Conservation (phyloP, 805 yeast genomes). For the Candida hispaniensis region DNA sequence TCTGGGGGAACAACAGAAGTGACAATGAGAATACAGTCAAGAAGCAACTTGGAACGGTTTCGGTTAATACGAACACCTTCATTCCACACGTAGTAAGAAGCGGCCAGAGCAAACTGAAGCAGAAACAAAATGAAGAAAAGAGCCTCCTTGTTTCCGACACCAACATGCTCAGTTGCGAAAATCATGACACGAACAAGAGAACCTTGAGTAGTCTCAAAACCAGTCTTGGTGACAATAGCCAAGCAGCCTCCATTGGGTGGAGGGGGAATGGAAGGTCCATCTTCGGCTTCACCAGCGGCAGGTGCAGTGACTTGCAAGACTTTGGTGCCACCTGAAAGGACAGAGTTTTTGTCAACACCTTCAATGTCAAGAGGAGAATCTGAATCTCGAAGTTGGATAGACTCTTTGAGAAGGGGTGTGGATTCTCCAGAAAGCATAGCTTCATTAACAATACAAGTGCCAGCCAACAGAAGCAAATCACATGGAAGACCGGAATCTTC, state of each 20-base stretch:
- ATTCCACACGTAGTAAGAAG: slow-evolving; percentile 96
- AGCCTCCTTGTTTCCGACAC: slow-evolving; percentile 92
- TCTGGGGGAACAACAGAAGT: slow-evolving; percentile 99
- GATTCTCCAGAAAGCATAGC: slow-evolving; percentile 99
- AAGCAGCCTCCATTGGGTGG: slow-evolving; percentile 91
- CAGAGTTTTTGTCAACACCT: slow-evolving; percentile 78
- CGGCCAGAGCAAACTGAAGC: slow-evolving; percentile 84
- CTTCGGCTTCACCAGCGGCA: slow-evolving; percentile 34
- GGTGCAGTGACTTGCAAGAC: slow-evolving; percentile 74
- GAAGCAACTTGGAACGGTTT: slow-evolving; percentile 80
- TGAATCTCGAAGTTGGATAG: slow-evolving; percentile 70
- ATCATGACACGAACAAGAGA: slow-evolving; percentile 96
- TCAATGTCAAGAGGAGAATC: slow-evolving; percentile 59
- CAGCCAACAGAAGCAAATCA: slow-evolving; percentile 75
- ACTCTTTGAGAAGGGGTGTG: slow-evolving; percentile 90
- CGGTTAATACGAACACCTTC: slow-evolving; percentile 96
- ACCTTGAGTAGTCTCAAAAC: slow-evolving; percentile 98
- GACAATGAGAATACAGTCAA: slow-evolving; percentile 90
- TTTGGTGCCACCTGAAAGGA: slow-evolving; percentile 92
- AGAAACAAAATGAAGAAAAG: slow-evolving; percentile 83
- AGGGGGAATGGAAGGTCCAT: slow-evolving; percentile 34
- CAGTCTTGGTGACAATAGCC: slow-evolving; percentile 84
- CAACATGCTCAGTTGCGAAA: slow-evolving; percentile 89
- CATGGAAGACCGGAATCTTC: slow-evolving; percentile 93
- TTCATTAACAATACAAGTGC: slow-evolving; percentile 92